Conservation (phyloP, 83 land plant species). For the Thuja plicata region DNA sequence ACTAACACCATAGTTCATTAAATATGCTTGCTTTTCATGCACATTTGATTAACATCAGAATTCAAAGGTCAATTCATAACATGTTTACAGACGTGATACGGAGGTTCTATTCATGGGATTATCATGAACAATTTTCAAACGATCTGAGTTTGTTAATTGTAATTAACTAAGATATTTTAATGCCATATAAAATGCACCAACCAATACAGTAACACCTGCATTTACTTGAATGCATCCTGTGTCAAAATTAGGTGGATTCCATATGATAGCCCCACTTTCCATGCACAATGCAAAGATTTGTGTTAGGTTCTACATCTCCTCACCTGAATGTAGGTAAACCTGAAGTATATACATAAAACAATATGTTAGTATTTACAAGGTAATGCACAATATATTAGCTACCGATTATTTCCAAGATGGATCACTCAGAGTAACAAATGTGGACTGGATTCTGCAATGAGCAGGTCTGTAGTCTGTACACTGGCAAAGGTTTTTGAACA, state of each 20-base stretch:
- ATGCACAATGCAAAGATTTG: not conserved
- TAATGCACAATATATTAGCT: not conserved
- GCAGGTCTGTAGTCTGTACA: not conserved
- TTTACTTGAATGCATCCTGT: not conserved
- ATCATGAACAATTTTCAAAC: not conserved
- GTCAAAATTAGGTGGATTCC: not conserved
- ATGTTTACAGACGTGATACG: not conserved
- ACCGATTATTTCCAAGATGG: not conserved
- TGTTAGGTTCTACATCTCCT: not conserved
- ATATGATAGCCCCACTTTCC: not conserved
- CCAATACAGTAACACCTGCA: not conserved
- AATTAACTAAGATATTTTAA: not conserved
- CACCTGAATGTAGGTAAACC: not conserved
- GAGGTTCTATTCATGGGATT: not conserved
- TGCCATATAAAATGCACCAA: not conserved
- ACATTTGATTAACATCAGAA: not conserved
- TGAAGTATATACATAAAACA: not conserved
- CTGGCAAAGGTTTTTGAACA: not conserved
- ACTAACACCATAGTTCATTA: not conserved
- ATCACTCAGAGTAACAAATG: slow-evolving; percentile 1
- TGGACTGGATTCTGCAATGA: slow-evolving; percentile 11
- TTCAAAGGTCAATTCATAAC: not conserved
- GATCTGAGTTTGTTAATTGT: not conserved
- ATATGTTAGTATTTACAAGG: slow-evolving; percentile 1
- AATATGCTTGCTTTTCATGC: not conserved